Evolutionary conservation across 352 stramenopile genomes (phyloP).

Genomic region (Pythium biforme): DNA sequence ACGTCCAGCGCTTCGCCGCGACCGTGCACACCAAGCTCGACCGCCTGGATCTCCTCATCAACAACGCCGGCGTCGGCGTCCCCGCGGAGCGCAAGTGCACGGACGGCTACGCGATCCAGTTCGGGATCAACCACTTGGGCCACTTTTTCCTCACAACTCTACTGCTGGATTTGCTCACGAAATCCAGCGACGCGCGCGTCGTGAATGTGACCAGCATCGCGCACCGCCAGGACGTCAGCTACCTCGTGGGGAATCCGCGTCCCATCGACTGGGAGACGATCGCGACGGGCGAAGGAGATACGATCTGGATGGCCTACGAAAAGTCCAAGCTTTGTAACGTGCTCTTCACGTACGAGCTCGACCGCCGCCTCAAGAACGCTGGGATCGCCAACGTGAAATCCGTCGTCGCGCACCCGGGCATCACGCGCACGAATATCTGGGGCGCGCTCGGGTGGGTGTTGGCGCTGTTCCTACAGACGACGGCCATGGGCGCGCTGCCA

Average conservation of each 20-base stretch:
- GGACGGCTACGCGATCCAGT: slow-evolving; percentile 38
- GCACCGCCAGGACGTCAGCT: slow-evolving; percentile 31
- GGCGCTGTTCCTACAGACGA: slow-evolving; percentile 1
- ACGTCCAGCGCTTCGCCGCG: slow-evolving; percentile 22
- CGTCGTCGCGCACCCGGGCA: slow-evolving; percentile 24
- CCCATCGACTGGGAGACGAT: slow-evolving; percentile 32
- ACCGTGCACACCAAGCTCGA: slow-evolving; percentile 24
- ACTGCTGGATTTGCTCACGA: slow-evolving; percentile 36
- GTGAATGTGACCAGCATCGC: slow-evolving; percentile 43
- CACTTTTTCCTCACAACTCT: slow-evolving; percentile 53
- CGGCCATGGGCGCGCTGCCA: slow-evolving; percentile 14
- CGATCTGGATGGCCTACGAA: slow-evolving; percentile 27
- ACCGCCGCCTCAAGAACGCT: slow-evolving; percentile 33
- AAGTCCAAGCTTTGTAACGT: slow-evolving; percentile 54
- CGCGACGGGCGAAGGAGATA: slow-evolving; percentile 23
- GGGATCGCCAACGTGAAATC: slow-evolving; percentile 34
- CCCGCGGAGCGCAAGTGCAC: slow-evolving; percentile 3
- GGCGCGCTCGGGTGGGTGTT: neutral
- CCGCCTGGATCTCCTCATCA: slow-evolving; percentile 30
- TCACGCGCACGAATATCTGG: slow-evolving; percentile 16
- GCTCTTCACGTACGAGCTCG: slow-evolving; percentile 51
- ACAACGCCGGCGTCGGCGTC: slow-evolving; percentile 34
- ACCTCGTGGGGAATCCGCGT: slow-evolving; percentile 4
- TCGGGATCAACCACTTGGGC: slow-evolving; percentile 51
- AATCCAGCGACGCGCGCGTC: slow-evolving; percentile 28